These are phyloP conservation scores for Lactarius sanguifluus DNA, from an alignment of 768 basidiomycete genomes.

Conservation along the genomic window DNA sequence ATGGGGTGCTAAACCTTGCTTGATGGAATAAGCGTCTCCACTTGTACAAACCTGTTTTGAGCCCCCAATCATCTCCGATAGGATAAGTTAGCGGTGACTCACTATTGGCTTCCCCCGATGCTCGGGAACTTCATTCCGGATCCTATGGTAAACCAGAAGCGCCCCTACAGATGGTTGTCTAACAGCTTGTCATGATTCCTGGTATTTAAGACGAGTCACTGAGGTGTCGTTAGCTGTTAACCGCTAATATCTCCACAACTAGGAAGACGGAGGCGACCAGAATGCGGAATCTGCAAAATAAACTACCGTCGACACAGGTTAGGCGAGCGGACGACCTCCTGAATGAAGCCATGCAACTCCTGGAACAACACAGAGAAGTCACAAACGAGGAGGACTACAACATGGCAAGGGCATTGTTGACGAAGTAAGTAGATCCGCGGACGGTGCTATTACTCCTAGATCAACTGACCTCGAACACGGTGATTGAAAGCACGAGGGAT, in stretches of 20 bases:
- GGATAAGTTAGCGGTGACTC: not conserved
- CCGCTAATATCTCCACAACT: not conserved
- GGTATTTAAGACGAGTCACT: constrained; percentile 7
- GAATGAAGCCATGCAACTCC: constrained; percentile 1
- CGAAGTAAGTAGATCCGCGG: not conserved
- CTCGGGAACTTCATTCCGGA: not conserved
- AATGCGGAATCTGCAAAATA: constrained; percentile 3
- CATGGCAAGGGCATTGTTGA: constrained; percentile 11
- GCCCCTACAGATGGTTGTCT: not conserved
- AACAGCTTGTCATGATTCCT: not conserved
- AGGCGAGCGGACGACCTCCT: constrained; percentile 6
- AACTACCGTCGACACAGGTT: constrained; percentile 1
- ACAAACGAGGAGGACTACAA: constrained; percentile 7
- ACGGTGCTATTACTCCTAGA: too few species aligned
- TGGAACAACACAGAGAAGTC: not conserved
- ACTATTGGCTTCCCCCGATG: not conserved
- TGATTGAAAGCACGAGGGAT: constrained; percentile 3
- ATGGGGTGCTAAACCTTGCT: not conserved
- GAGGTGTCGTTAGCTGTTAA: not conserved
- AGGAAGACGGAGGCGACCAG: not conserved
- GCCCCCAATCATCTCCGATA: not conserved
- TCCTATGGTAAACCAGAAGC: too few species aligned
- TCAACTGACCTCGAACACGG: not conserved
- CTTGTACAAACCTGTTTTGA: not conserved
- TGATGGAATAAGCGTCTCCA: not conserved